Conservation (phyloP, 2,329 filamentous ascomycete genomes). For the Paramyrothecium roridum region DNA sequence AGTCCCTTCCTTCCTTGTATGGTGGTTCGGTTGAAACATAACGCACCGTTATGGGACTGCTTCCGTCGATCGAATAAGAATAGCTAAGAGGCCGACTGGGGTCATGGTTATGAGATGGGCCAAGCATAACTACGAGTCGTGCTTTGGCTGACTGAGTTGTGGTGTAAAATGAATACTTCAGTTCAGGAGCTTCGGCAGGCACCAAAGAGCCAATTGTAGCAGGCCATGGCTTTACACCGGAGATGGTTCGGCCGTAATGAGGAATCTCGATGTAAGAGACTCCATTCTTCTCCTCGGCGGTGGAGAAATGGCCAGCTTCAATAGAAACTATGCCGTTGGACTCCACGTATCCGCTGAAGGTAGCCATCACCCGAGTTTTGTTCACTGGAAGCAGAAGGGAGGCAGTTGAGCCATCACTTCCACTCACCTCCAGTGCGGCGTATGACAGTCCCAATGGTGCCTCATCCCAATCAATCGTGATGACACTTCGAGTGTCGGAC, state of each 20-base stretch:
- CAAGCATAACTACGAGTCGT: slow-evolving; percentile 21
- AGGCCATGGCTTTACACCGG: slow-evolving; percentile 18
- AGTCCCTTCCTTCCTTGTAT: slow-evolving; percentile 18
- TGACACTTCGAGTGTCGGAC: slow-evolving; percentile 7
- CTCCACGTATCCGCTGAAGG: slow-evolving; percentile 24
- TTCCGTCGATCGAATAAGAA: slow-evolving; percentile 18
- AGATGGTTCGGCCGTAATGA: slow-evolving; percentile 24
- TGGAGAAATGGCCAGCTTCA: slow-evolving; percentile 20
- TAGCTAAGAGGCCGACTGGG: slow-evolving; percentile 19
- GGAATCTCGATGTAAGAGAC: slow-evolving; percentile 19
- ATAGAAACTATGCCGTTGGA: slow-evolving; percentile 20
- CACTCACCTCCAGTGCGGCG: neutral
- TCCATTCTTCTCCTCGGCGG: slow-evolving; percentile 8
- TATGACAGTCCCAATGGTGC: slow-evolving; percentile 1
- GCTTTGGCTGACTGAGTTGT: slow-evolving; percentile 11
- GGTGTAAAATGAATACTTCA: slow-evolving; percentile 20
- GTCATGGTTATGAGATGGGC: slow-evolving; percentile 23
- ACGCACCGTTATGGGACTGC: slow-evolving; percentile 5
- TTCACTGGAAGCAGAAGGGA: slow-evolving; percentile 2
- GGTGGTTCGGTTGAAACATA: slow-evolving; percentile 18
- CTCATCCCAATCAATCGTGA: slow-evolving; percentile 13
- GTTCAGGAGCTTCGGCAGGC: slow-evolving; percentile 11
- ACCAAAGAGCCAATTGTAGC: slow-evolving; percentile 12
- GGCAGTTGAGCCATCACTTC: neutral
- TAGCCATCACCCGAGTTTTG: slow-evolving; percentile 7